phyloP scores from a whole-genome alignment of 257 asterid genomes.

The Linaria vulgaris region DNA sequence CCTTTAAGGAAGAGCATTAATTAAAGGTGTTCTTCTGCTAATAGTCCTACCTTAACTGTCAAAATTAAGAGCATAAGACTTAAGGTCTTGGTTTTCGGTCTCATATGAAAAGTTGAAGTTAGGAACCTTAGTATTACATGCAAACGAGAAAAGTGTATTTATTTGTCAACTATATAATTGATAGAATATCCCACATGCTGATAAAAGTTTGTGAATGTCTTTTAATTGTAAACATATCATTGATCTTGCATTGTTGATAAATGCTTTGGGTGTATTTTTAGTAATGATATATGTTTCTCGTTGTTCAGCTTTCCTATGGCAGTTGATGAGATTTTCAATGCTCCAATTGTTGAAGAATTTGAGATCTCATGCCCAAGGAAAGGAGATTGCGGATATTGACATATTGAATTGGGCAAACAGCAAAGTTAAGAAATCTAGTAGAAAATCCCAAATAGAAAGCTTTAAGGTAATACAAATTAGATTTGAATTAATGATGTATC shows the following conservation, averaged over 20 bases:
- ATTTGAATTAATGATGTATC: conserved; percentile 7
- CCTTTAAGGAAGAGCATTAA: no score
- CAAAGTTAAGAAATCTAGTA: conserved; percentile 66
- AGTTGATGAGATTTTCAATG: conserved; percentile 91
- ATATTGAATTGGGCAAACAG: conserved; percentile 67
- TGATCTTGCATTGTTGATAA: not conserved
- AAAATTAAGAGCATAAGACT: no score
- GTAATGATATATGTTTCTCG: conserved; percentile 14
- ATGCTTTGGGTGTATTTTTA: not conserved
- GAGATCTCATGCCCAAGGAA: conserved; percentile 73
- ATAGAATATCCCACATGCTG: no score
- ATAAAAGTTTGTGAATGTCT: no score
- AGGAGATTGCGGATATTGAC: conserved; percentile 69
- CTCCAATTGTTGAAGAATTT: conserved; percentile 75
- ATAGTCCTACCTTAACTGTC: no score
- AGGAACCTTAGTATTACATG: no score
- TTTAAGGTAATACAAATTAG: conserved; percentile 55
- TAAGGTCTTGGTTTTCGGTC: no score
- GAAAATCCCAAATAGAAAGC: conserved; percentile 72
- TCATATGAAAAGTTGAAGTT: no score
- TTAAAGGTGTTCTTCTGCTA: no score
- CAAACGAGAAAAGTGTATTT: no score
- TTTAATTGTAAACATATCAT: conserved; percentile 5
- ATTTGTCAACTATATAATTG: no score
- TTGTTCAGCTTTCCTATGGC: conserved; percentile 77